A percentile compares a stretch with the other conserved stretches of the same genome.
Evolutionary conservation across 345 rosid species (phyloP).

Genomic region (Turnera subulata): DNA sequence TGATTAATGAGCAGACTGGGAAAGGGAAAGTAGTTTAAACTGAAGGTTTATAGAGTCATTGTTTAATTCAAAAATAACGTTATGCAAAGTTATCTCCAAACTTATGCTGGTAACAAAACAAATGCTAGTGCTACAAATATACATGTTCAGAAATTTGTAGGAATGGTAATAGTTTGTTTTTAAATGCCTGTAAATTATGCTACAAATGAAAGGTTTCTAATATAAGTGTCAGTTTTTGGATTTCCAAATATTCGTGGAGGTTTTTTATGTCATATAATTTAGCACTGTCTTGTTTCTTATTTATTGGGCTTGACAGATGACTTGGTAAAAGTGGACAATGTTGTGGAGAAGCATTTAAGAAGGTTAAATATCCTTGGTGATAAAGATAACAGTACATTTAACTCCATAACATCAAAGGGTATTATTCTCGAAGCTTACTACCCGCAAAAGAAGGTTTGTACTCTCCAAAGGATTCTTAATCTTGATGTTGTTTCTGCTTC

Average conservation of each 20-base stretch:
- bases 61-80: no score
- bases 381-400: slow-evolving; percentile 31
- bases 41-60: no score
- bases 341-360: slow-evolving; percentile 71
- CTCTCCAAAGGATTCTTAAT: not conserved
- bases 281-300: not conserved
- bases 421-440: slow-evolving; percentile 53
- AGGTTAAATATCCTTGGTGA: slow-evolving; percentile 46
- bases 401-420: slow-evolving; percentile 38
- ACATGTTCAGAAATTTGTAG: no score
- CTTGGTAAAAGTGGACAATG: slow-evolving; percentile 30
- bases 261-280: not conserved
- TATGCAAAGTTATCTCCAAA: no score
- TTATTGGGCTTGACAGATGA: slow-evolving; percentile 31
- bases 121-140: no score
- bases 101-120: no score
- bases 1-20: no score
- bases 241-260: not conserved
- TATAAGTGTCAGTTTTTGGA: no score
- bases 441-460: slow-evolving; percentile 69
- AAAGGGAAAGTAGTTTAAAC: no score
- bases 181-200: no score
- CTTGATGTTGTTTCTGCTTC: not conserved
- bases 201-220: no score
- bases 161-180: no score